phyloP scores from a whole-genome alignment of 768 basidiomycete species.

The Tylopilus felleus region DNA sequence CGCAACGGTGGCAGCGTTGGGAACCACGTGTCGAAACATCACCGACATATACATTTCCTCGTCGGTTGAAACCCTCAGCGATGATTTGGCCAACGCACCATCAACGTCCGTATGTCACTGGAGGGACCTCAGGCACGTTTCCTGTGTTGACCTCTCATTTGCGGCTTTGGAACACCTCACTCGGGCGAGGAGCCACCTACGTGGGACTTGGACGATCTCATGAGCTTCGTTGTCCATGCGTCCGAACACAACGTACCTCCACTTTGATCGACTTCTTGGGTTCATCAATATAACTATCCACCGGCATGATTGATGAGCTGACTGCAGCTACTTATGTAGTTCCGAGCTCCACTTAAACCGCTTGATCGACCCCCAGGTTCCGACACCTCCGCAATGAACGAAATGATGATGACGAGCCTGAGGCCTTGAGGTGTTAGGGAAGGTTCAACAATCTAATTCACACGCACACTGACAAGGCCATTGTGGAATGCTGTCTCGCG shows the following conservation, averaged over 20 bases:
- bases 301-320: too few species aligned
- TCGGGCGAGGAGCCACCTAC: neutral
- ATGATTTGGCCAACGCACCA: conserved; percentile 11
- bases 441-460: too few species aligned
- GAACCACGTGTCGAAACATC: conserved; percentile 19
- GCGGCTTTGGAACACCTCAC: conserved; percentile 20
- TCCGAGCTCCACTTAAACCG: neutral
- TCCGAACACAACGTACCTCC: conserved; percentile 2
- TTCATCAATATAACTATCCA: too few species aligned
- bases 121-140: conserved; percentile 15
- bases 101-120: conserved; percentile 20
- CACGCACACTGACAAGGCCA: too few species aligned
- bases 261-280: neutral
- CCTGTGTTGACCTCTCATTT: conserved; percentile 21
- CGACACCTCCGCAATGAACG: neutral
- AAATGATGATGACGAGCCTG: too few species aligned
- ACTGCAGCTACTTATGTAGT: too few species aligned
- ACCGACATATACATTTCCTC: conserved; percentile 16
- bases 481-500: too few species aligned
- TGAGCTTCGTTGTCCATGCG: neutral
- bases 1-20: conserved; percentile 9
- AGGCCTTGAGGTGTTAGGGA: too few species aligned
- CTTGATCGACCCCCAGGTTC: neutral
- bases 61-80: conserved; percentile 3
- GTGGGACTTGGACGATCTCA: neutral